Conservation (phyloP, 768 basidiomycete genomes). For the Leccinum arenicola region DNA sequence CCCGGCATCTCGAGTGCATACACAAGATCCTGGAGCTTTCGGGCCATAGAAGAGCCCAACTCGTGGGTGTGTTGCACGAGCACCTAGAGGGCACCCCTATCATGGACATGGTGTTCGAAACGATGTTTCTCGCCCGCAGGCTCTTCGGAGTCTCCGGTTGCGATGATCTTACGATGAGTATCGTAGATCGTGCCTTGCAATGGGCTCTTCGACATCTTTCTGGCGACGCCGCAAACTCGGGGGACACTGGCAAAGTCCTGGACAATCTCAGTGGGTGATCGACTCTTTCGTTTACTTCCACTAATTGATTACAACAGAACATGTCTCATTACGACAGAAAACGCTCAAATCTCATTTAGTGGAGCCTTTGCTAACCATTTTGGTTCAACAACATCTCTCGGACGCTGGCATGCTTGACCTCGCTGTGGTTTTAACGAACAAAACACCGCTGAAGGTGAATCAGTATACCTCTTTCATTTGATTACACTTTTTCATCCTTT, state of each 20-base stretch:
- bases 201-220: conserved; percentile 52
- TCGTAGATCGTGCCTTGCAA: conserved; percentile 49
- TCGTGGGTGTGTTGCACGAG: conserved; percentile 24
- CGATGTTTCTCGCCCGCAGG: conserved; percentile 33
- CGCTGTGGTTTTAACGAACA: conserved; percentile 37
- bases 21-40: conserved; percentile 27
- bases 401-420: conserved; percentile 42
- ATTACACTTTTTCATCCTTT: neutral
- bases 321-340: conserved; percentile 10
- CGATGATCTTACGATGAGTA: conserved; percentile 22
- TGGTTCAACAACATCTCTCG: conserved; percentile 58
- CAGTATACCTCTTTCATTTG: neutral
- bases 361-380: conserved; percentile 67
- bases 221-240: conserved; percentile 27
- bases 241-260: conserved; percentile 23
- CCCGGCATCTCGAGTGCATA: conserved; percentile 25
- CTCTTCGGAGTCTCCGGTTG: conserved; percentile 25
- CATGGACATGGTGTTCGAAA: conserved; percentile 28
- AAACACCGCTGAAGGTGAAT: conserved; percentile 61
- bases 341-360: conserved; percentile 52
- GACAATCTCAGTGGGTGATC: conserved; percentile 38
- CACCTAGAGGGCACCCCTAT: conserved; percentile 27
- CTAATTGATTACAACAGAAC: conserved; percentile 9
- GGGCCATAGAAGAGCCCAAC: conserved; percentile 18
- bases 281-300: neutral